Evolutionary conservation across 2,329 filamentous ascomycete genomes (phyloP).

Genomic region (Pyricularia sp.): DNA sequence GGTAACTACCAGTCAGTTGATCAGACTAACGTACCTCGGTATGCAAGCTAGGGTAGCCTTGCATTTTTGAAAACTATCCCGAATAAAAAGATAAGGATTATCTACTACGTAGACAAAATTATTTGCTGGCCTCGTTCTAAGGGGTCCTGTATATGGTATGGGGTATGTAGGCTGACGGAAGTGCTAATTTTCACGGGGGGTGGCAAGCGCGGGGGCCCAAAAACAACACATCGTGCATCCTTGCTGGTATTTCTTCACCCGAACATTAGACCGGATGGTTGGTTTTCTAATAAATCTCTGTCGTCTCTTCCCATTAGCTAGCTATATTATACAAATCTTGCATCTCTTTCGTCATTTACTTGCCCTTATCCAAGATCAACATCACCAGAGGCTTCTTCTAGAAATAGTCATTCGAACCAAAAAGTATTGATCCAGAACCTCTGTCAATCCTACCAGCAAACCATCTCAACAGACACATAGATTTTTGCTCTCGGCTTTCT

Average conservation of each 20-base stretch:
- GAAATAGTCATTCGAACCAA: not conserved
- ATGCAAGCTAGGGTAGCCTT: not conserved
- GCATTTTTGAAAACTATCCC: not conserved
- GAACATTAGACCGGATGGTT: not conserved
- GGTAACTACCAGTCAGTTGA: not conserved
- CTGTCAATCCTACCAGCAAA: not conserved
- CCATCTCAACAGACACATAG: not conserved
- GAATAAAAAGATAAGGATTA: not conserved
- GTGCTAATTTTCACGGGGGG: not conserved
- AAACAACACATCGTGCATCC: not conserved
- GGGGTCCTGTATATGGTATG: not conserved
- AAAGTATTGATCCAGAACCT: no score
- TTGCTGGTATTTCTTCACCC: not conserved
- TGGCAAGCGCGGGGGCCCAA: not conserved
- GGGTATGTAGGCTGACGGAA: no score
- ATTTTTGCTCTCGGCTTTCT: not conserved
- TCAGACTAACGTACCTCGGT: not conserved
- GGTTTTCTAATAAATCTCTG: not conserved
- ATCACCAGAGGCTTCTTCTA: not conserved
- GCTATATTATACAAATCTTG: not conserved
- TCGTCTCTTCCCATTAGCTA: not conserved
- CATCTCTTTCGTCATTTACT: not conserved
- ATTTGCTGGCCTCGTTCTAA: not conserved
- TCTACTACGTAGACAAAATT: no score
- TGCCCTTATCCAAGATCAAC: not conserved